Conservation (phyloP, 306 rosid genomes). For the Hippophae gyantsensis region DNA sequence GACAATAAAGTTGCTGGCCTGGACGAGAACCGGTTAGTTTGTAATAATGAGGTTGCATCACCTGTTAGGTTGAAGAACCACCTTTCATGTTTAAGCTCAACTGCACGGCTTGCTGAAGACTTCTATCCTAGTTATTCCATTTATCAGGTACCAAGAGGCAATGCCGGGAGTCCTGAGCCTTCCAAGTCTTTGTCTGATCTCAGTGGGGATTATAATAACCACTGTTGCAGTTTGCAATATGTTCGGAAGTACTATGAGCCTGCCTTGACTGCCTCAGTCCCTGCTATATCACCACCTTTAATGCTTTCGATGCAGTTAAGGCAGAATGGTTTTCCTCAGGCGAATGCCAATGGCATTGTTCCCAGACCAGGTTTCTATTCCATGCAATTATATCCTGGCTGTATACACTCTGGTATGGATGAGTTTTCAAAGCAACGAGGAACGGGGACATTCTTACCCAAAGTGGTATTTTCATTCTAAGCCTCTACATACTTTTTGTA, state of each 20-base stretch:
- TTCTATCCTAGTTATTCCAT: constrained; percentile 27
- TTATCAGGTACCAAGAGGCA: constrained; percentile 11
- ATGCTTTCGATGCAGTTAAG: constrained; percentile 21
- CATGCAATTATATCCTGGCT: constrained; percentile 25
- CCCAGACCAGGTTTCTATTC: constrained; percentile 27
- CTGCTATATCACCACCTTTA: constrained; percentile 16
- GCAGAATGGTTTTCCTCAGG: constrained; percentile 23
- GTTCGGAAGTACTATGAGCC: constrained; percentile 22
- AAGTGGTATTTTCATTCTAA: constrained; percentile 32
- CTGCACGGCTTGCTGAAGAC: constrained; percentile 25
- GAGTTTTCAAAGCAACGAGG: constrained; percentile 47
- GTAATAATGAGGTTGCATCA: constrained; percentile 12
- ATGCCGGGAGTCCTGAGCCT: constrained; percentile 22
- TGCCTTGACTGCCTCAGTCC: constrained; percentile 18
- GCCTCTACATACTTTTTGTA: constrained; percentile 7
- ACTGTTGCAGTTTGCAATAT: constrained; percentile 19
- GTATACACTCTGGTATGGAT: constrained; percentile 25
- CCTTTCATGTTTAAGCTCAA: constrained; percentile 17
- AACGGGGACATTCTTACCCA: constrained; percentile 48
- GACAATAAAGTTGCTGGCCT: constrained; percentile 21
- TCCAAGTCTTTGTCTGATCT: constrained; percentile 33
- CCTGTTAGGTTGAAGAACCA: constrained; percentile 21
- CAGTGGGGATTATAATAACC: constrained; percentile 35
- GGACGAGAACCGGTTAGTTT: constrained; percentile 23
- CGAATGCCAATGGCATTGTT: constrained; percentile 25